Evolutionary conservation across 2,329 filamentous ascomycete species (phyloP), one percentile per base, ranked within the genome.

Genomic region (Clarireedia homoeocarpa): DNA sequence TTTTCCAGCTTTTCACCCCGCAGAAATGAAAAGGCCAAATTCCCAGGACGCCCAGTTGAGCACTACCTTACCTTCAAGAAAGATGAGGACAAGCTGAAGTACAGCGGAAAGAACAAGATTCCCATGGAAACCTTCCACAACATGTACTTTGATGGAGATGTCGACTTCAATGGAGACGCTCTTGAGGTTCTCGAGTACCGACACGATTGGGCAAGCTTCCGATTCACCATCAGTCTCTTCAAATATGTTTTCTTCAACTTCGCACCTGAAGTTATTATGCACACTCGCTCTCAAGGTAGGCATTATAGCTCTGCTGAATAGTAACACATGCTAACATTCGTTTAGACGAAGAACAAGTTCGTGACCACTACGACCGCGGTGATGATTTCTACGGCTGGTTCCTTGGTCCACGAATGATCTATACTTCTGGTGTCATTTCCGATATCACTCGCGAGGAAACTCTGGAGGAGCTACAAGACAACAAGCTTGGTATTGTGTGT

Each of bases 301-400:
- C 59, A 4, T 6, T 14, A 36, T 27, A 14, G 10, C 1, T 47
- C 12, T 9, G 7, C 14, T 45, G 2, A 45, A 6, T 9, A 2
- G 20, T 5, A 42, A 39, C 23, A 44, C 20, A 58, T 57, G 66
- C 74, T 65, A 73, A 62, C 42, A n/a, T 27, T 42, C 12, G 50
- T 47, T 38, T 63, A 90, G 92, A 97, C 66, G 91, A 96, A 81
- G 92, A 97, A 74, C 94, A 97, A 76, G 91, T 97, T 56, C 90
- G 91, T 70, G 90, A 91, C 73, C 91, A 96, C 78, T 99, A 99
- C 74, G 94, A 97, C 80, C 86, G 91, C 63, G 94, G 94, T 70
- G 91, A 99, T 72, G 94, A 97, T 75, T 96, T 96, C 77, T 99
- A 99, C 79, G 87, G 84, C 71, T 99, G 91, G 91, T 97, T 97